Percentiles rank a stretch among this genome's conserved stretches.
phyloP scores from a whole-genome alignment of 78 protist species.

The Dictyostelium intermedium region DNA sequence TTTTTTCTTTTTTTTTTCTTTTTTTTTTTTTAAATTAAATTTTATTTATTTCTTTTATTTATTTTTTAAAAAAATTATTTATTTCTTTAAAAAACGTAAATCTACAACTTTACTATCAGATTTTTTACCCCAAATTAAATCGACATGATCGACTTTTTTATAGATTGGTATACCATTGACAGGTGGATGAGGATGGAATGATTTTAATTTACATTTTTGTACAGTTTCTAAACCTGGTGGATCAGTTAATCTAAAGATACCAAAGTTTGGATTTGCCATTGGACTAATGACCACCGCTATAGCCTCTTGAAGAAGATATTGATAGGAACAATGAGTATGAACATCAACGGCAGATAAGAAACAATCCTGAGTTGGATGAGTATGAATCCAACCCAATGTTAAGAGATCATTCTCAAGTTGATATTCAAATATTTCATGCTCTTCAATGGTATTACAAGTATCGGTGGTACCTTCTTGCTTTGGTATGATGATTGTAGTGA shows the following conservation, averaged over 20 bases:
- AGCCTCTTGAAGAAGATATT: constrained; percentile 83
- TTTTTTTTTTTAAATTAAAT: background rate
- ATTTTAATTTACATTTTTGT: constrained; percentile 74
- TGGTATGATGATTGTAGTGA: constrained; percentile 83
- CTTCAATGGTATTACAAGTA: constrained; percentile 81
- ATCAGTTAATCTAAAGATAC: constrained; percentile 68
- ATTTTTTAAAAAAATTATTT: background rate
- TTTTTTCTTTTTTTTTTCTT: background rate
- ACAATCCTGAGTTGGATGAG: constrained; percentile 85
- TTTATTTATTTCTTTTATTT: no score
- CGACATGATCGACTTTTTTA: constrained; percentile 51
- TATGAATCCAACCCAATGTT: constrained; percentile 91
- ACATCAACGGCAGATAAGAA: constrained; percentile 87
- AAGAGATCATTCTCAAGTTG: constrained; percentile 76
- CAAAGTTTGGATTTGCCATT: constrained; percentile 64
- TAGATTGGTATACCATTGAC: constrained; percentile 72
- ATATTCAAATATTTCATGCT: constrained; percentile 78
- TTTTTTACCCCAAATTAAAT: constrained; percentile 29
- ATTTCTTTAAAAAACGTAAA: constrained; percentile 36
- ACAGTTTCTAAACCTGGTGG: constrained; percentile 77
- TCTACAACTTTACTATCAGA: constrained; percentile 59
- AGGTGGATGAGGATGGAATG: constrained; percentile 81
- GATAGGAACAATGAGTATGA: constrained; percentile 88
- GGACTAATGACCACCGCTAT: constrained; percentile 85
- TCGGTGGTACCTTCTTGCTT: constrained; percentile 85